A percentile compares a stretch with the other conserved stretches of the same genome.
phyloP scores from a whole-genome alignment of 2,329 filamentous ascomycete genomes.

The Fonsecaea monophora region DNA sequence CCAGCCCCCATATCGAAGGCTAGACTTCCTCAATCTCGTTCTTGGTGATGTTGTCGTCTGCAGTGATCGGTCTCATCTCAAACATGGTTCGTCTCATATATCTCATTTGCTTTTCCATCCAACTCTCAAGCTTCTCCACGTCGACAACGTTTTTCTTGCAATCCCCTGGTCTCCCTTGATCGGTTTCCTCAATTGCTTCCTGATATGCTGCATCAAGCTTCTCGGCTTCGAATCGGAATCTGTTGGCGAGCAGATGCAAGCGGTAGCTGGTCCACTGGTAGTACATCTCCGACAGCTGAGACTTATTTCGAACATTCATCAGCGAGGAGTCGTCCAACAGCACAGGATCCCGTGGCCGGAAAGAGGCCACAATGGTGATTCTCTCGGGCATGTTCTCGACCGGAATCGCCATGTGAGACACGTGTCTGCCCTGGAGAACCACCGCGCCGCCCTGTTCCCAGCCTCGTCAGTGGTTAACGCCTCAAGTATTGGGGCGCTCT shows the following conservation, averaged over 20 bases:
- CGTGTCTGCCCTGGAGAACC: constrained; percentile 70
- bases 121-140: constrained; percentile 5
- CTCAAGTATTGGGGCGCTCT: background rate
- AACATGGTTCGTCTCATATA: constrained; percentile 17
- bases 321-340: constrained; percentile 66
- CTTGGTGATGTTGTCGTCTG: constrained; percentile 3
- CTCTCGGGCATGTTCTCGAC: constrained; percentile 65
- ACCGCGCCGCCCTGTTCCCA: constrained; percentile 63
- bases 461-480: background rate
- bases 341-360: constrained; percentile 62
- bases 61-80: constrained; percentile 17
- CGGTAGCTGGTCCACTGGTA: constrained; percentile 67
- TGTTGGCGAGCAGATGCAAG: constrained; percentile 66
- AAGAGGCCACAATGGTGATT: constrained; percentile 70
- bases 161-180: background rate
- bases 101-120: constrained; percentile 16
- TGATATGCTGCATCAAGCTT: constrained; percentile 11
- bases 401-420: constrained; percentile 67
- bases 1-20: background rate
- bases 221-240: constrained; percentile 39
- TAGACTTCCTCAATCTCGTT: constrained; percentile 13
- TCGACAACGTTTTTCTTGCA: background rate
- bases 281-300: constrained; percentile 64
- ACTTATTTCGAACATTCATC: constrained; percentile 64
- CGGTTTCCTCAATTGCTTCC: background rate